Conservation (phyloP, 1,284 basidiomycete species). For the Trichosporon coremiiforme region DNA sequence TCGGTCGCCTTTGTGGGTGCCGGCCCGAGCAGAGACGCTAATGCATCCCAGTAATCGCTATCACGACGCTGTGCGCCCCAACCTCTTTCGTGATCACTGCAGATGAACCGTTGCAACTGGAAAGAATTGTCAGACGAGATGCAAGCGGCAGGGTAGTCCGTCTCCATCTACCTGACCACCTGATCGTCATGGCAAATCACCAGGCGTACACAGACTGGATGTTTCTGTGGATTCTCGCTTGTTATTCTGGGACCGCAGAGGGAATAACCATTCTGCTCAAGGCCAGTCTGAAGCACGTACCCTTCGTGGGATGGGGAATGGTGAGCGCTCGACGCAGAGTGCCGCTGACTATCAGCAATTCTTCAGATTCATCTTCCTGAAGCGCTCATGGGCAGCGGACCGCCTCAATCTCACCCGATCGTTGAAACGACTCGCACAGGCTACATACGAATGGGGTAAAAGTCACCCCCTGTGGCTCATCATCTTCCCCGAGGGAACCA, state of each 20-base stretch:
- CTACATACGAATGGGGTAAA: slow-evolving; percentile 64
- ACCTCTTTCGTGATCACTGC: slow-evolving; percentile 70
- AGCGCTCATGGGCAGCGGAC: slow-evolving; percentile 83
- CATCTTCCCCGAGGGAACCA: slow-evolving; percentile 90
- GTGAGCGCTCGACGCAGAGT: not conserved
- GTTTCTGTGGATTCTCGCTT: slow-evolving; percentile 85
- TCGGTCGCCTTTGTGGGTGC: slow-evolving; percentile 70
- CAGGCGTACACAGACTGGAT: slow-evolving; percentile 84
- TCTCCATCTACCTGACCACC: slow-evolving; percentile 72
- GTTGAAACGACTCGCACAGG: slow-evolving; percentile 53
- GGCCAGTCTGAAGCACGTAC: slow-evolving; percentile 82
- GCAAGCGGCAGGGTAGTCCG: slow-evolving; percentile 62
- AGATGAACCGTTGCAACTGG: slow-evolving; percentile 45
- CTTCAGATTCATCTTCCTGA: slow-evolving; percentile 85
- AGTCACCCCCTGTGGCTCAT: slow-evolving; percentile 76
- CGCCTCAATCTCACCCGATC: slow-evolving; percentile 62
- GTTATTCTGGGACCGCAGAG: slow-evolving; percentile 66
- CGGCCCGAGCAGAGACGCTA: not conserved
- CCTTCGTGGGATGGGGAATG: slow-evolving; percentile 72
- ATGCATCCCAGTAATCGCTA: slow-evolving; percentile 42
- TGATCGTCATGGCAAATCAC: slow-evolving; percentile 78
- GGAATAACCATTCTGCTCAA: slow-evolving; percentile 88
- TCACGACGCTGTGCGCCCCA: slow-evolving; percentile 76
- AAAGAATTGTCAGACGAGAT: slow-evolving; percentile 60
- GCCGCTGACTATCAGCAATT: slow-evolving; percentile 64